Percentiles rank a stretch among this genome's conserved stretches.
phyloP scores from a whole-genome alignment of 1,284 basidiomycete species.

The Trametes versicolor region DNA sequence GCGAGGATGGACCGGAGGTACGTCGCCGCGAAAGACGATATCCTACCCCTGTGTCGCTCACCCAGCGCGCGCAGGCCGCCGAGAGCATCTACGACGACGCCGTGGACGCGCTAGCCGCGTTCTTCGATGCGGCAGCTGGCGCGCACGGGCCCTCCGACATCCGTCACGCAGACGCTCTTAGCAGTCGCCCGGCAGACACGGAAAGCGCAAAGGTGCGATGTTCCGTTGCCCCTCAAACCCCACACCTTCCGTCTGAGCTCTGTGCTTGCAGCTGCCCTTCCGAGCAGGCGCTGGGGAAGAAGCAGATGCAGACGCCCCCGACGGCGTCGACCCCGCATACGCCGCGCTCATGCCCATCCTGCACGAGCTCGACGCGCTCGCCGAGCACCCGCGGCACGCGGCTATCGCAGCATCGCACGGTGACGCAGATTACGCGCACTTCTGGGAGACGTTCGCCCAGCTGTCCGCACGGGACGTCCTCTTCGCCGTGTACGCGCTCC shows the following conservation, averaged over 20 bases:
- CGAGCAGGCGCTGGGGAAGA: no score
- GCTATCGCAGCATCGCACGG: constrained; percentile 19
- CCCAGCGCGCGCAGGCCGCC: neutral
- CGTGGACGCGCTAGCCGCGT: neutral
- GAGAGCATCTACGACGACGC: constrained; percentile 15
- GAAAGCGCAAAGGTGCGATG: no score
- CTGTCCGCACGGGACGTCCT: constrained; percentile 28
- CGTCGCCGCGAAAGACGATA: neutral
- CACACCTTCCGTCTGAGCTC: neutral
- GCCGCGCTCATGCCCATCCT: constrained; percentile 23
- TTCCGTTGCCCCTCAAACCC: neutral
- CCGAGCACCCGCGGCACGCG: constrained; percentile 3
- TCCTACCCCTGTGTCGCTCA: neutral
- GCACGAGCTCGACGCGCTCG: constrained; percentile 23
- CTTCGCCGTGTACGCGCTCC: constrained; percentile 27
- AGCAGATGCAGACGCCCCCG: neutral
- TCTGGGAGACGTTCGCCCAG: constrained; percentile 32
- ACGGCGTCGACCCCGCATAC: constrained; percentile 12
- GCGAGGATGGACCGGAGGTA: neutral
- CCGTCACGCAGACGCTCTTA: no score
- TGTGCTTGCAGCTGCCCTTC: no score
- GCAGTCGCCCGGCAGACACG: no score
- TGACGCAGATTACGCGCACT: constrained; percentile 24
- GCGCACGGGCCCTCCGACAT: neutral
- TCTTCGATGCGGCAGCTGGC: neutral